These are phyloP conservation scores for Trichoderma pleuroti DNA, from an alignment of 2,329 filamentous ascomycete genomes.

Conservation along the genomic window DNA sequence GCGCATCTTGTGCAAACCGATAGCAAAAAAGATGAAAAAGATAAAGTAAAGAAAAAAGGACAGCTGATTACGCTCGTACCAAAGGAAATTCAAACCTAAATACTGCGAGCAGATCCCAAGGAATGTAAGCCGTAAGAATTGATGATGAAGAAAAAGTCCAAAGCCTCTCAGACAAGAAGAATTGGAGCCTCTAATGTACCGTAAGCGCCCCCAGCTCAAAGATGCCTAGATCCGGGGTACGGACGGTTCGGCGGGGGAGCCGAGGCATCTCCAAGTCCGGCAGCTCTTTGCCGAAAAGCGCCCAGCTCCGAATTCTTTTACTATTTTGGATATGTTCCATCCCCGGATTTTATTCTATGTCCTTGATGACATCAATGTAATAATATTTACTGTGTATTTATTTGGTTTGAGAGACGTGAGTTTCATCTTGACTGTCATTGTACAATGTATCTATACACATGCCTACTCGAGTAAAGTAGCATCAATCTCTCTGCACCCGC, in stretches of 20 bases:
- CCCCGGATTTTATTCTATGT: neutral
- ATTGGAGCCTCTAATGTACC: neutral
- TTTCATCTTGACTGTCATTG: neutral
- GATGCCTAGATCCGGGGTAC: neutral
- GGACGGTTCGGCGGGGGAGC: constrained; percentile 20
- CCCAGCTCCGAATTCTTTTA: neutral
- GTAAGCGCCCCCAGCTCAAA: neutral
- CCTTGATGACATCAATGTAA: neutral
- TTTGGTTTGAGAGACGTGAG: neutral
- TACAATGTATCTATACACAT: neutral
- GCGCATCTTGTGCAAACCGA: constrained; percentile 53
- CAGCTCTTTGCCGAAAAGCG: neutral
- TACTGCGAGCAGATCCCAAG: neutral
- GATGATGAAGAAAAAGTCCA: neutral
- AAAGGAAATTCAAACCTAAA: neutral
- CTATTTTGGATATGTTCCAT: neutral
- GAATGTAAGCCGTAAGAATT: neutral
- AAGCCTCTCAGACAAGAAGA: neutral
- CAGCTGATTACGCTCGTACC: neutral
- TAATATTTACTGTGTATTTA: neutral
- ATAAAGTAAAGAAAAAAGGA: neutral
- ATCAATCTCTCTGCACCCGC: neutral
- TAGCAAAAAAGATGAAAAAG: neutral
- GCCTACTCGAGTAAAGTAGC: neutral
- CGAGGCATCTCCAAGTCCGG: constrained; percentile 27